These are phyloP conservation scores for Talaromyces funiculosus DNA, from an alignment of 2,329 filamentous ascomycete genomes.

Conservation along the genomic window DNA sequence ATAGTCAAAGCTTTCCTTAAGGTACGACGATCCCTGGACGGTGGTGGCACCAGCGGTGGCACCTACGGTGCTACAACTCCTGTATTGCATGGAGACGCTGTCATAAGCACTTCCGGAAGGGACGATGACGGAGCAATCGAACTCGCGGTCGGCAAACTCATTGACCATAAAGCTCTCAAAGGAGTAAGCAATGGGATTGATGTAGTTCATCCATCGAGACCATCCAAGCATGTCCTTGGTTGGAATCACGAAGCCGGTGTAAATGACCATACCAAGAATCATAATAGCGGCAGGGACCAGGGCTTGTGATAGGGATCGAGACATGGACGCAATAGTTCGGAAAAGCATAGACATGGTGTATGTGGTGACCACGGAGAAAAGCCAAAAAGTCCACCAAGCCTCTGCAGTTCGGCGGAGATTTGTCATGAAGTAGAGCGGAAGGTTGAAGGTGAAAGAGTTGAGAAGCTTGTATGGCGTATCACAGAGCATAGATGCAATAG, in stretches of 20 bases:
- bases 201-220: slow-evolving; percentile 77
- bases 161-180: slow-evolving; percentile 80
- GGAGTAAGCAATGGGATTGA: slow-evolving; percentile 72
- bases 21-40: slow-evolving; percentile 57
- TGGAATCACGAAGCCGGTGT: slow-evolving; percentile 44
- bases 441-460: slow-evolving; percentile 72
- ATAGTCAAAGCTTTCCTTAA: slow-evolving; percentile 54
- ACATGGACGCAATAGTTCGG: slow-evolving; percentile 71
- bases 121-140: slow-evolving; percentile 44
- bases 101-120: slow-evolving; percentile 33
- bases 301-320: slow-evolving; percentile 58
- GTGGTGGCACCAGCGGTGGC: slow-evolving; percentile 47
- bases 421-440: slow-evolving; percentile 81
- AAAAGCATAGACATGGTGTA: slow-evolving; percentile 83
- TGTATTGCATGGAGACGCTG: slow-evolving; percentile 29
- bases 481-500: slow-evolving; percentile 77
- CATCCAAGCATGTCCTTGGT: slow-evolving; percentile 64
- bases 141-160: slow-evolving; percentile 66
- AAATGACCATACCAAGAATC: slow-evolving; percentile 42
- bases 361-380: slow-evolving; percentile 68
- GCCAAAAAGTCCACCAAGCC: slow-evolving; percentile 77
- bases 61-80: slow-evolving; percentile 57
- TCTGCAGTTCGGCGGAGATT: slow-evolving; percentile 68
- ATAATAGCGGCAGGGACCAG: slow-evolving; percentile 52
- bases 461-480: slow-evolving; percentile 77